Percentiles rank a stretch among this genome's conserved stretches.
Conservation (phyloP, 2,329 filamentous ascomycete species). For the Colletotrichum orchidophilum region DNA sequence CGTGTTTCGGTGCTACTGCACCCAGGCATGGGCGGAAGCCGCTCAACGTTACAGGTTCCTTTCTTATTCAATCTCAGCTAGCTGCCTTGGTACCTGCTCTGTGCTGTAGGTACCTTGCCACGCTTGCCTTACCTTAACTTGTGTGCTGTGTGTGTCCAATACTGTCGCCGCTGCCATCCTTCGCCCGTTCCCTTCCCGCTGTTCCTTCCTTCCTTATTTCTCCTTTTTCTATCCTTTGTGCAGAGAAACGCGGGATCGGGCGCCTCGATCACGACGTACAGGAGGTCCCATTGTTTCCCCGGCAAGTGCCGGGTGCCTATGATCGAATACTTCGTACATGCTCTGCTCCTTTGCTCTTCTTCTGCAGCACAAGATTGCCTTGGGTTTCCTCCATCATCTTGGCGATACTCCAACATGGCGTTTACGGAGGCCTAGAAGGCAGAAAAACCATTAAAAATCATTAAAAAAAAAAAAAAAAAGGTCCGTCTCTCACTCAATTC, state of each 20-base stretch:
- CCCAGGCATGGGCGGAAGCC: background rate
- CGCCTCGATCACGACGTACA: background rate
- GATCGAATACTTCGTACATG: background rate
- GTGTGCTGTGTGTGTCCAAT: no score
- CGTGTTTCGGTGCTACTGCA: background rate
- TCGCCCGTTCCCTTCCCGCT: background rate
- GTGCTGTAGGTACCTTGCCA: background rate
- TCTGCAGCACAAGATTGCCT: background rate
- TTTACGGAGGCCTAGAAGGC: background rate
- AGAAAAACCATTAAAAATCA: no score
- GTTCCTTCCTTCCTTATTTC: background rate
- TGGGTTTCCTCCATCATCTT: background rate
- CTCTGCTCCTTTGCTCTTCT: background rate
- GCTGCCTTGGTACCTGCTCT: background rate
- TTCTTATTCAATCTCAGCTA: slow-evolving; percentile 7
- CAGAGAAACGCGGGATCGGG: background rate
- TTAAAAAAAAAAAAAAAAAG: no score
- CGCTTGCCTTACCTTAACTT: no score
- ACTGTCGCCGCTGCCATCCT: background rate
- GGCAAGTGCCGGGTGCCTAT: background rate
- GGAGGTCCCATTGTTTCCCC: background rate
- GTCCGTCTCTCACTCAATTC: background rate
- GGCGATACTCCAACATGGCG: background rate
- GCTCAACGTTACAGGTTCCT: slow-evolving; percentile 6
- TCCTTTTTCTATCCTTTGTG: background rate